phyloP scores from a whole-genome alignment of 2,329 filamentous ascomycete species.

The Teratosphaeria destructans region DNA sequence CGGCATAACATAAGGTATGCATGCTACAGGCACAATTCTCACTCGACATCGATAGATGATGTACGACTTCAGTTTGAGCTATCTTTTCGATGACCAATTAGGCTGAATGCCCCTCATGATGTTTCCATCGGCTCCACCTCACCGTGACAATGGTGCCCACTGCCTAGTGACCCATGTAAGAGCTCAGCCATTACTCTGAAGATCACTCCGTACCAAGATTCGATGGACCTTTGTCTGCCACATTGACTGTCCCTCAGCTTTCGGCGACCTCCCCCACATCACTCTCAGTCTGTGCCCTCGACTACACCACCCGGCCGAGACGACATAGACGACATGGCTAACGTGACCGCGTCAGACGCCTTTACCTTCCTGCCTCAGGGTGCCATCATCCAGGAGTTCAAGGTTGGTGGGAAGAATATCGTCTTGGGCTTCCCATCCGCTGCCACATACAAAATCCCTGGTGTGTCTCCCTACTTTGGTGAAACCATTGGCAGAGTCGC shows the following conservation, averaged over 20 bases:
- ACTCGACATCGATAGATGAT: too few species aligned
- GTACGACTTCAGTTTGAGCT: too few species aligned
- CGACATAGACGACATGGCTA: slow-evolving; percentile 5
- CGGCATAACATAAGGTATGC: too few species aligned
- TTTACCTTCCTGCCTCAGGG: slow-evolving; percentile 64
- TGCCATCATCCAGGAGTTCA: slow-evolving; percentile 72
- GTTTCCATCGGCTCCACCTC: background rate
- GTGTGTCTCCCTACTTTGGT: slow-evolving; percentile 66
- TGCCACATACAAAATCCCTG: slow-evolving; percentile 64
- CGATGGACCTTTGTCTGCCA: too few species aligned
- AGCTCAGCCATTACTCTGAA: background rate
- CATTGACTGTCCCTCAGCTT: too few species aligned
- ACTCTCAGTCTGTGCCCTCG: background rate
- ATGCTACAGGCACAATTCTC: too few species aligned
- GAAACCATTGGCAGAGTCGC: slow-evolving; percentile 80
- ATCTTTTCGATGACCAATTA: background rate
- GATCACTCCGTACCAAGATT: too few species aligned
- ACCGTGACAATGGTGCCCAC: background rate
- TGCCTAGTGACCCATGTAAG: background rate
- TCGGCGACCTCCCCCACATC: too few species aligned
- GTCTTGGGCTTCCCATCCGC: slow-evolving; percentile 74
- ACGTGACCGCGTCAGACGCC: slow-evolving; percentile 20
- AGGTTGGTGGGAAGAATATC: slow-evolving; percentile 69
- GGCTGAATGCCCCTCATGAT: background rate
- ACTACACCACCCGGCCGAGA: background rate